Percentiles rank a stretch among this genome's conserved stretches.
phyloP scores from a whole-genome alignment of 257 asterid genomes.

The Solanum pimpinellifolium region DNA sequence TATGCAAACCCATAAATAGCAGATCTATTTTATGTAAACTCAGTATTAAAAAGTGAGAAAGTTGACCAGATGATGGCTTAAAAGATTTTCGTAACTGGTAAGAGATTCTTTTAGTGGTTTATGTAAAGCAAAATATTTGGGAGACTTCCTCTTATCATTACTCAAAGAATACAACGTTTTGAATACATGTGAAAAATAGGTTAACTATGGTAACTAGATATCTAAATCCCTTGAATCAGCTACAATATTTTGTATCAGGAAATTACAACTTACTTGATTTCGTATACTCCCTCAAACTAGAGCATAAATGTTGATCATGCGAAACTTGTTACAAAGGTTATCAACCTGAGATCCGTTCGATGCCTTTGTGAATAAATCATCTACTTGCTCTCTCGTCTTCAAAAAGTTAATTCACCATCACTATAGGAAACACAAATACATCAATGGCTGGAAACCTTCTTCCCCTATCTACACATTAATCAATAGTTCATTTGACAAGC shows the following conservation, averaged over 20 bases:
- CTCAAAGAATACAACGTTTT: background rate
- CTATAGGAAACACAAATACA: background rate
- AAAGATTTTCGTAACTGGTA: background rate
- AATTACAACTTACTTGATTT: background rate
- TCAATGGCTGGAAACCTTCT: background rate
- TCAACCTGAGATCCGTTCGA: background rate
- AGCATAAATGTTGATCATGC: background rate
- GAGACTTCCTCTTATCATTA: background rate
- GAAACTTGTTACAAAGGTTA: background rate
- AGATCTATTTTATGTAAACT: background rate
- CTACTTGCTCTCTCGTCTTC: background rate
- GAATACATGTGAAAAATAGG: background rate
- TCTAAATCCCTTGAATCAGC: background rate
- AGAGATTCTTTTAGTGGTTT: background rate
- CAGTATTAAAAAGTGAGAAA: background rate
- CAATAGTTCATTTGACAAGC: background rate
- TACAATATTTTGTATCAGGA: background rate
- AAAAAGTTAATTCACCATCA: background rate
- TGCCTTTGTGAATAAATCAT: background rate
- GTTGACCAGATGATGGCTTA: background rate
- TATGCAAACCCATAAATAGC: background rate
- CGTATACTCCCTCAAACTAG: background rate
- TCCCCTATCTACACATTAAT: background rate
- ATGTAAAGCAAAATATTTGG: background rate
- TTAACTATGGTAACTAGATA: background rate